Evolutionary conservation across 2,329 filamentous ascomycete species (phyloP), one percentile per base, ranked within the genome.

Genomic region (Ustulina deusta): DNA sequence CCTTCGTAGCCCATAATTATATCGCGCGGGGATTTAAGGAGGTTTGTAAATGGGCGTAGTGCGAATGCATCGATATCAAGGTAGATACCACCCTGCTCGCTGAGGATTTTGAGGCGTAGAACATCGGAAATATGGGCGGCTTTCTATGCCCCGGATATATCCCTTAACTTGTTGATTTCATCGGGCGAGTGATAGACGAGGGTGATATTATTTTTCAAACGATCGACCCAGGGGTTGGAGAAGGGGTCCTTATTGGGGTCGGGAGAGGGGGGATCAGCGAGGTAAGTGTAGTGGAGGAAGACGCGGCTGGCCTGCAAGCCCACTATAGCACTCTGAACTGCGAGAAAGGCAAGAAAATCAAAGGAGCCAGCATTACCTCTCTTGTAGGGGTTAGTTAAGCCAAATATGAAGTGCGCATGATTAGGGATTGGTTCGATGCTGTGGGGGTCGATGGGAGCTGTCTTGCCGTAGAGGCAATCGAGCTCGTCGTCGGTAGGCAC

Each of bases 371-470:
- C 76, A 55, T 68, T 69, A 0, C 74, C 73, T 49, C 78, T 71
- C 6, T 71, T 61, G 56, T 75, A 74, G 13, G 79, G 78, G 63
- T 79, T 80, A 56, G 76, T 77, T 17, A 81, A 74, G 10, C 78
- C 78, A 67, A 75, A 81, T 44, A 80, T 79, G 65, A 81, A 77
- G 69, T 81, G 79, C 25, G 81, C 79, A 22, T 78, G 74, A 61
- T 80, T 80, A 3, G 79, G 80, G 10, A 81, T 81, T 0, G 75
- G 74, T 9, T 78, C 74, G 44, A 68, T 54, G 29, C 27, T 3
- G 34, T 64, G 42, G 64, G 42, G 6, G 58, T 60, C 15, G 52
- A 52, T 60, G 68, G 66, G 44, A 65, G 68, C n/a, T 0, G 73
- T 72, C n/a, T 62, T 65, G 57, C 77, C 77, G 57, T 74, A 72